Base-by-base conservation (phyloP, 495 filamentous ascomycete genomes). In the Entonaema liquescens region DNA sequence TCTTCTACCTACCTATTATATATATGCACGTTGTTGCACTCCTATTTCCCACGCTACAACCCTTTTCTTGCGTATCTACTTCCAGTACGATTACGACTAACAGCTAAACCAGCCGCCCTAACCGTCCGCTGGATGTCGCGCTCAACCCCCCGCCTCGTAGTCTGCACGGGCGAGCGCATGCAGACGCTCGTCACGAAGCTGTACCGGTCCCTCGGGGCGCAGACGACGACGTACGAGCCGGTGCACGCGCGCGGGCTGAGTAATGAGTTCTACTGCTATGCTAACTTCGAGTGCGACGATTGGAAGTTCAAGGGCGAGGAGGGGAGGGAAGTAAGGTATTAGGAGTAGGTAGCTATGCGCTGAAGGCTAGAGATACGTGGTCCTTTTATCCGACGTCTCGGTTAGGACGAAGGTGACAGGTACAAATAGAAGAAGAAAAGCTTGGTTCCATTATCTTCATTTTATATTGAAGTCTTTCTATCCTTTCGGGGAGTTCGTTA, bases 201-300 rank as follows among this genome's bases (percentile, higher is more conserved):
- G 6, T 89, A 89, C 74, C 68, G 75, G 11, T 67, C 80, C 19
- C 76, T 83, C 26, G 85, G 86, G 1, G 70, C 86, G 8, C 71
- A 68, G 33, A 88, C 86, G 17, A 93, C 90, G 17, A 83, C 82
- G 15, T 88, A 86, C 72, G 85, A 90, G 63, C 88, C 88, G 0
- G 75, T 81, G 61, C 92, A 95, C 75, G 82, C 86, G 19, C 88
- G 89, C 61, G 88, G 87, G 12, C 78, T 95, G 44, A 89, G 89
- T 74, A 95, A 95, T 74, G 90, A 91, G 80, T 95, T 93, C 74
- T 81, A 86, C 67, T 93, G 91, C 76, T 93, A 92, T 66, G 87
- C 91, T 3, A 92, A 91, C 67, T 93, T 90, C 65, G 88, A 92
- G 77, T 82, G 86, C 64, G 79, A 76, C 7, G 75, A 65, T 1